Percentiles rank a stretch among this genome's conserved stretches.
Evolutionary conservation across 1,284 basidiomycete genomes (phyloP).

Genomic region (Inonotus obliquus): DNA sequence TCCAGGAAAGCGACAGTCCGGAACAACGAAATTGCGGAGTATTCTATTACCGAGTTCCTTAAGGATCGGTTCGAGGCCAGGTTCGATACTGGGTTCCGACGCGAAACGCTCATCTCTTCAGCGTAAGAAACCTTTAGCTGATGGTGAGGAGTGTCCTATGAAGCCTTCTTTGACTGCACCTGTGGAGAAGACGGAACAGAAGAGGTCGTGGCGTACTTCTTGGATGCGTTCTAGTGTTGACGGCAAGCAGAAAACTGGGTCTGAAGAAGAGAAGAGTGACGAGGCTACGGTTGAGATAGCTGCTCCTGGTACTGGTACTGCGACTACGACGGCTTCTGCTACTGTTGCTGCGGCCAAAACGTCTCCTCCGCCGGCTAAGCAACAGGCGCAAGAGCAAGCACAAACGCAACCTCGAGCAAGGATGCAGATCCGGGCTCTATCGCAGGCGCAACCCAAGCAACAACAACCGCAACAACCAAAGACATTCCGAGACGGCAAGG

Average conservation of each 20-base stretch:
- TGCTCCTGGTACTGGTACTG: not conserved
- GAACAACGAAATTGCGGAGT: not conserved
- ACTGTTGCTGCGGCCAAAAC: not conserved
- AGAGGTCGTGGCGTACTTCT: not conserved
- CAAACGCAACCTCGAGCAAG: not conserved
- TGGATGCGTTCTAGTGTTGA: not conserved
- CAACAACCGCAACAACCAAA: not conserved
- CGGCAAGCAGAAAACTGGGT: not conserved
- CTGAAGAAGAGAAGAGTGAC: not conserved
- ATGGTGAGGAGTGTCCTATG: not conserved
- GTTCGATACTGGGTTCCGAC: not conserved
- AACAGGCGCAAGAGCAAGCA: not conserved
- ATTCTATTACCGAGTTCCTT: not conserved
- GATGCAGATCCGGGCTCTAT: no score
- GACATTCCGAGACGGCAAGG: not conserved
- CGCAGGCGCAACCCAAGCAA: not conserved
- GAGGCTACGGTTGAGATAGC: not conserved
- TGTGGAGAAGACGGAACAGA: not conserved
- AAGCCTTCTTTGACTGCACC: not conserved
- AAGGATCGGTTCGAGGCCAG: not conserved
- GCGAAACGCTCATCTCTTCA: not conserved
- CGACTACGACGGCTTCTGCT: no score
- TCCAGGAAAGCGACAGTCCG: not conserved
- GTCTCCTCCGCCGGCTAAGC: not conserved
- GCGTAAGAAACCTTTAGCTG: not conserved